These are phyloP conservation scores for Penicillium riverlandense DNA, from an alignment of 495 filamentous ascomycete genomes.

Conservation along the genomic window DNA sequence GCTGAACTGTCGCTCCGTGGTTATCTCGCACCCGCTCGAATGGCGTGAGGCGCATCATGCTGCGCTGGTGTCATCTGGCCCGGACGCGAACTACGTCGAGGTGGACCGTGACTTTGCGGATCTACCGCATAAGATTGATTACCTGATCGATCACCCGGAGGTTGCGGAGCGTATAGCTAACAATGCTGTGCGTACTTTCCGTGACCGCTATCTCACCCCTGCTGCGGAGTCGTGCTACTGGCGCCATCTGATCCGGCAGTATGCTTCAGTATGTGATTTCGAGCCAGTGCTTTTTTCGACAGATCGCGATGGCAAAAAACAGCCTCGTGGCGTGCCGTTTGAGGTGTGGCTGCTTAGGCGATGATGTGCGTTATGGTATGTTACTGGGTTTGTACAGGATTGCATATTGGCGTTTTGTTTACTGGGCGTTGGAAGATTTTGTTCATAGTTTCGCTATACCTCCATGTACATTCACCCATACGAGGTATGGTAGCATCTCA, in stretches of 20 bases:
- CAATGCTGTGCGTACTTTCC: conserved; percentile 46
- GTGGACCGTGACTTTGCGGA: conserved; percentile 49
- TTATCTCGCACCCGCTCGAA: conserved; percentile 37
- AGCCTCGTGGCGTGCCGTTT: conserved; percentile 27
- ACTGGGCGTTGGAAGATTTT: too few species aligned
- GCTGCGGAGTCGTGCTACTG: conserved; percentile 58
- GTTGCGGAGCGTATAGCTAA: conserved; percentile 49
- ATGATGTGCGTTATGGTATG: conserved; percentile 4
- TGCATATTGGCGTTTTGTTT: neutral
- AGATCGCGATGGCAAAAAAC: conserved; percentile 18
- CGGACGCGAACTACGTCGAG: conserved; percentile 53
- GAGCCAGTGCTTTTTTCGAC: conserved; percentile 28
- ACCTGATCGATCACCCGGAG: conserved; percentile 39
- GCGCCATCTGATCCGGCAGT: conserved; percentile 44
- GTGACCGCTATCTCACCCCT: conserved; percentile 53
- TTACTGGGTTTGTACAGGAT: too few species aligned
- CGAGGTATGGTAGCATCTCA: too few species aligned
- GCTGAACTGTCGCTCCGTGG: conserved; percentile 51
- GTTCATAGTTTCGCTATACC: too few species aligned
- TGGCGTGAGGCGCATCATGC: conserved; percentile 38
- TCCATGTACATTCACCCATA: too few species aligned
- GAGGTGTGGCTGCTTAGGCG: conserved; percentile 33
- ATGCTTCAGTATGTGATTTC: conserved; percentile 36
- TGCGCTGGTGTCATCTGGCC: conserved; percentile 34
- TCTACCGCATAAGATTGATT: conserved; percentile 44